Evolutionary conservation across 1,284 basidiomycete genomes (phyloP).

Genomic region (Malassezia obtusa): DNA sequence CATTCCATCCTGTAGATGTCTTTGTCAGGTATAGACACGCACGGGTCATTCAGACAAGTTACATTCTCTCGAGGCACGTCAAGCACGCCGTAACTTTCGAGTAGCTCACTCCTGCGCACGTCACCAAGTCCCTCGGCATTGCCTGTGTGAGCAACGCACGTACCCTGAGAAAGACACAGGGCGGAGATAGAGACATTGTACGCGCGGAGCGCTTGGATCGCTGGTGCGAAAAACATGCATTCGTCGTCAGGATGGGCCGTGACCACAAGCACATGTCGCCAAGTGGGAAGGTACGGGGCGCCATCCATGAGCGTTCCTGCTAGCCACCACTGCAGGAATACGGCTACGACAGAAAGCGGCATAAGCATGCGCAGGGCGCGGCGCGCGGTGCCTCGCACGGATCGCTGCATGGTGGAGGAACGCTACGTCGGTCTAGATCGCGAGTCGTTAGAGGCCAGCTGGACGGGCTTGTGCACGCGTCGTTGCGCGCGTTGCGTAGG

Average conservation of each 20-base stretch:
- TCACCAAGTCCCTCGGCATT: conserved; percentile 71
- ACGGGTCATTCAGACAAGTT: conserved; percentile 64
- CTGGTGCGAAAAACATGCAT: conserved; percentile 81
- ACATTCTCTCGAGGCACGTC: conserved; percentile 58
- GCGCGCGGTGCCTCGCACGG: neutral
- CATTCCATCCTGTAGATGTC: conserved; percentile 65
- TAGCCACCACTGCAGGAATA: neutral
- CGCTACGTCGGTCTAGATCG: too few relatives aligned
- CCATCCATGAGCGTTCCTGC: neutral
- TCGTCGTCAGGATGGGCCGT: conserved; percentile 88
- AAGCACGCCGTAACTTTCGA: conserved; percentile 51
- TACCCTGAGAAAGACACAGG: conserved; percentile 50
- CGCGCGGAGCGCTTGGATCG: conserved; percentile 55
- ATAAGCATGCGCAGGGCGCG: neutral
- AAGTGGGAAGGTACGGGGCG: neutral
- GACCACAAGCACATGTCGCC: conserved; percentile 54
- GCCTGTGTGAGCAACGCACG: conserved; percentile 49
- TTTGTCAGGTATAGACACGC: conserved; percentile 38
- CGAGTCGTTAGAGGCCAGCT: too few relatives aligned
- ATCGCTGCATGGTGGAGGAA: neutral
- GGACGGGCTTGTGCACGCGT: neutral
- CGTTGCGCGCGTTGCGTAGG: conserved; percentile 24
- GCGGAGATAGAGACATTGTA: conserved; percentile 47
- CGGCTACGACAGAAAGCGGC: neutral
- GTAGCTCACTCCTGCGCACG: conserved; percentile 60